Evolutionary conservation across 2,329 filamentous ascomycete genomes (phyloP), one percentile per base, ranked within the genome.

Genomic region (Aspergillus sergii): DNA sequence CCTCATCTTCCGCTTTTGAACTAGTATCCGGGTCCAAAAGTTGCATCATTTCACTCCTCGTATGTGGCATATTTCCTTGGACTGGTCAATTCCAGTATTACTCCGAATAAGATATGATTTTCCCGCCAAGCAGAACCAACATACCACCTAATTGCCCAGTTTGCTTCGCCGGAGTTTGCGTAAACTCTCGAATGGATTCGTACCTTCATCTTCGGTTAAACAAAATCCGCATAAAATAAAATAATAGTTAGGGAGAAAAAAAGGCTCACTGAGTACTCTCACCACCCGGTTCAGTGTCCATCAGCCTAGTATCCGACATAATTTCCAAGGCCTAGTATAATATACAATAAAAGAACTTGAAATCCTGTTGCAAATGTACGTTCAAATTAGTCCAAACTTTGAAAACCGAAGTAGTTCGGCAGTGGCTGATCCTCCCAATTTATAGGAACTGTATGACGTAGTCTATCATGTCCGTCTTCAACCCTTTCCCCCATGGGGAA

Each of bases 251-350:
- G 55, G 11, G 19, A 12, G n/a, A 32, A 36, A 46, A 39, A 30
- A 23, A 57, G 21, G 58, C 78, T 60, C 80, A 87, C 82, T 87
- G 87, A 5, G 83, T 84, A 62, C 81, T 81, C 74, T 89, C 86
- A 67, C 88, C 88, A 71, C 88, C 87, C 21, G 81, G 80, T 62
- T 83, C 83, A 34, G 85, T 88, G 68, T 87, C 82, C 82, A 89
- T 85, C 48, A 89, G 78, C 66, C 83, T 82, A 21, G 79, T 76
- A 64, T 74, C 69, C 10, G 84, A 82, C 84, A 87, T 86, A 11
- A 23, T 67, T 43, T 32, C n/a, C 26, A 8, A 7, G 3, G 5
- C 19, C 4, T 12, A 5, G 19, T 6, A 12, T 46, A 23, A 26
- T 50, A 23, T 21, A 16, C 32, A 21, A 56, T 56, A 32, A 6